phyloP scores from a whole-genome alignment of 2,329 filamentous ascomycete genomes.

The Colletotrichum musicola region DNA sequence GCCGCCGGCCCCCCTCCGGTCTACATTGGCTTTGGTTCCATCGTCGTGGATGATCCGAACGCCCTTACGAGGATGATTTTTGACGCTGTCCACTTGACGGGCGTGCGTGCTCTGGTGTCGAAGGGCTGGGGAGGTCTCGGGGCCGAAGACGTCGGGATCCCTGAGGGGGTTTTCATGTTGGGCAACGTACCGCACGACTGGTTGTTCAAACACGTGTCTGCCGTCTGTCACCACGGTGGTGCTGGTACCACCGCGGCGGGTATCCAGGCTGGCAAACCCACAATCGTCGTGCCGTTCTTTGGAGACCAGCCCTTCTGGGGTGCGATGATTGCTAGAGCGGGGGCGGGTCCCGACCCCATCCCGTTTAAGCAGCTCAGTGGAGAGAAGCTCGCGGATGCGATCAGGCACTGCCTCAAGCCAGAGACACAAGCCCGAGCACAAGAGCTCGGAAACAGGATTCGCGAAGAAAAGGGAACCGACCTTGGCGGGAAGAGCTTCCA shows the following conservation, averaged over 20 bases:
- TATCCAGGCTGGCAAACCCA: conserved; percentile 84
- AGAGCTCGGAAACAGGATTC: conserved; percentile 73
- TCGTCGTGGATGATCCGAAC: conserved; percentile 82
- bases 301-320: conserved; percentile 90
- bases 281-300: conserved; percentile 88
- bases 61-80: conserved; percentile 79
- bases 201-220: conserved; percentile 85
- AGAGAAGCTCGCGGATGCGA: conserved; percentile 74
- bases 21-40: conserved; percentile 87
- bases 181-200: conserved; percentile 91
- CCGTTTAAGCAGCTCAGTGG: conserved; percentile 76
- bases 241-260: conserved; percentile 90
- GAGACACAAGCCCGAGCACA: conserved; percentile 68
- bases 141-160: conserved; percentile 76
- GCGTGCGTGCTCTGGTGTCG: conserved; percentile 83
- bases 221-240: conserved; percentile 89
- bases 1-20: conserved; percentile 77
- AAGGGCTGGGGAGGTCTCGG: conserved; percentile 92
- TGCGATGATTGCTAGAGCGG: conserved; percentile 78
- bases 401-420: conserved; percentile 70
- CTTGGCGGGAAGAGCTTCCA: conserved; percentile 78
- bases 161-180: conserved; percentile 83
- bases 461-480: conserved; percentile 74
- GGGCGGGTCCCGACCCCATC: conserved; percentile 78
- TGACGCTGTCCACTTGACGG: conserved; percentile 74